Base-by-base conservation (phyloP, 345 rosid genomes). In the Populus alba region DNA sequence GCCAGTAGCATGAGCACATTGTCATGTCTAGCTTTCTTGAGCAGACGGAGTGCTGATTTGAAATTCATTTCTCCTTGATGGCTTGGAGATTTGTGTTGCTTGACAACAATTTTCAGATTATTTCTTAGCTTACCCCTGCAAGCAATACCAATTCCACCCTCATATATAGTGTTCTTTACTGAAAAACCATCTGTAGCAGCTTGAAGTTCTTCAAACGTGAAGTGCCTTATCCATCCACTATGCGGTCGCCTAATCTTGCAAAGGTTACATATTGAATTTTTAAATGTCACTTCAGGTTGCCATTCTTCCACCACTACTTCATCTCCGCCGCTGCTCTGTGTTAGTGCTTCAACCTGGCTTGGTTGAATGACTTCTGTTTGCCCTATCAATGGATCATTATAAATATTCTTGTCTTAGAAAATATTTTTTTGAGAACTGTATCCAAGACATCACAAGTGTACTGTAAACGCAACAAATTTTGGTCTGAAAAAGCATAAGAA, bases 161-260 rank as follows among this genome's bases (percentile, higher is more conserved):
- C 74, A 16, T 78, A 69, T 79, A 81, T 41, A 61, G 57, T 71
- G 81, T 81, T 87, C 33, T 53, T 68, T 5, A 72, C 25, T 61
- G 84, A 82, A 63, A 87, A 87, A 63, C 86, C 80, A 69, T 77
- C 86, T 43, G 89, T 83, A 18, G 85, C 81, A 45, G 73, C 83
- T 31, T 81, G 62, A 20, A 87, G 86, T 81, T 82, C 83, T 57
- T 45, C 66, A 43, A 75, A 81, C n/a, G 72, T 79, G 72, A 82
- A 87, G 20, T 75, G 23, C 71, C 70, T 81, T 75, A 66, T 61
- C 67, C 35, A 53, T 77, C 72, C 70, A 29, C 31, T n/a, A 23
- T 25, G 45, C 15, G 72, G 82, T 31, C 81, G 27, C 49, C 73
- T 79, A 9, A 73, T 81, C 38, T 80, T 70, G 73, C 89, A 87